Percentiles rank a stretch among this genome's conserved stretches.
These are phyloP conservation scores for Flaveria trinervia DNA, from an alignment of 129 eudicot species.

Conservation along the genomic window DNA sequence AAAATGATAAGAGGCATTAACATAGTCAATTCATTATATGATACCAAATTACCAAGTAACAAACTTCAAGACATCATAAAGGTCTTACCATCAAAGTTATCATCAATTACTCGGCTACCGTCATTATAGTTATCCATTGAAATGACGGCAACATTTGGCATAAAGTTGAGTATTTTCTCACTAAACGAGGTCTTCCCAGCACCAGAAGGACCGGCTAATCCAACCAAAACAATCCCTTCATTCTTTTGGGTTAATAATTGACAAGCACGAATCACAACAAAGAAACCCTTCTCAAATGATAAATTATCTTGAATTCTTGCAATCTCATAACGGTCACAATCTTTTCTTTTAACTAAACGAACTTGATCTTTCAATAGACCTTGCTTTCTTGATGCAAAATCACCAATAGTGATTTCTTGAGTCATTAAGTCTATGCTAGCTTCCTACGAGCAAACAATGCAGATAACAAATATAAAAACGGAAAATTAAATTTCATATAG, in stretches of 20 bases:
- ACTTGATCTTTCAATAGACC: constrained; percentile 92
- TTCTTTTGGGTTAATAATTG: constrained; percentile 76
- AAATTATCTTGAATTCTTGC: constrained; percentile 63
- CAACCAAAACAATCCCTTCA: constrained; percentile 75
- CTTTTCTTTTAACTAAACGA: constrained; percentile 64
- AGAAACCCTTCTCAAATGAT: constrained; percentile 89
- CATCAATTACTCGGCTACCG: constrained; percentile 72
- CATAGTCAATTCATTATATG: not conserved
- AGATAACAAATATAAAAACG: not conserved
- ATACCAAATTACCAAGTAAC: not conserved
- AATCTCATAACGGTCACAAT: constrained; percentile 72
- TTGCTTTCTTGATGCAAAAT: constrained; percentile 41
- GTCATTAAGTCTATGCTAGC: constrained; percentile 42
- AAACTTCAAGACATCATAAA: not conserved
- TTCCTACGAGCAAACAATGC: constrained; percentile 17
- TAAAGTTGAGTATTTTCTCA: constrained; percentile 74
- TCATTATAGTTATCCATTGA: constrained; percentile 93
- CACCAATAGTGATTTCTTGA: constrained; percentile 43
- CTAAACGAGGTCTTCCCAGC: constrained; percentile 86
- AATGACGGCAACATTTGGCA: constrained; percentile 89
- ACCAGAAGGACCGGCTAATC: constrained; percentile 94
- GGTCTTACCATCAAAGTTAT: constrained; percentile 76
- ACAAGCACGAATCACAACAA: constrained; percentile 80
- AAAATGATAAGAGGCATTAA: not conserved
- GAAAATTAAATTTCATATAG: not conserved